These are phyloP conservation scores for Plasmopara halstedii DNA, from an alignment of 352 stramenopile genomes.

Conservation along the genomic window DNA sequence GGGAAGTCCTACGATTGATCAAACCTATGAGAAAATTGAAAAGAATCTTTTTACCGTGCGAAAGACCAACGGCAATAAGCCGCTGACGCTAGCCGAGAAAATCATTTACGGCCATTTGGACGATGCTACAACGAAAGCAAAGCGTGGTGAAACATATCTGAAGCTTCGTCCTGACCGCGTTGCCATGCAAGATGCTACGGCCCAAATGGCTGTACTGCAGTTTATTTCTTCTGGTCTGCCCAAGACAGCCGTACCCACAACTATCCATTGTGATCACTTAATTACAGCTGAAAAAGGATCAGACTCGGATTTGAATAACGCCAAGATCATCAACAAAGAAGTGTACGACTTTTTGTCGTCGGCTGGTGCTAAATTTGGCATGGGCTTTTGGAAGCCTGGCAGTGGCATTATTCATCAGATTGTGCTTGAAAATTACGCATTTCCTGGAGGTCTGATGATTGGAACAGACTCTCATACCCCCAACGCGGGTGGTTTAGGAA, in stretches of 20 bases:
- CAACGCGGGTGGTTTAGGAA: slow-evolving; percentile 89
- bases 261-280: slow-evolving; percentile 93
- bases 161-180: slow-evolving; percentile 90
- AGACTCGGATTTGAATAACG: slow-evolving; percentile 76
- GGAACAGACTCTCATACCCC: slow-evolving; percentile 92
- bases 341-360: slow-evolving; percentile 92
- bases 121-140: slow-evolving; percentile 69
- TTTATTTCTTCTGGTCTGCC: slow-evolving; percentile 92
- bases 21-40: slow-evolving; percentile 90
- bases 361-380: slow-evolving; percentile 89
- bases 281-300: slow-evolving; percentile 92
- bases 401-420: slow-evolving; percentile 94
- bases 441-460: slow-evolving; percentile 92
- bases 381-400: slow-evolving; percentile 92
- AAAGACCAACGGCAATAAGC: slow-evolving; percentile 85
- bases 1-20: slow-evolving; percentile 88
- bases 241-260: slow-evolving; percentile 89
- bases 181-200: slow-evolving; percentile 92
- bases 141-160: slow-evolving; percentile 88
- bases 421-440: slow-evolving; percentile 93
- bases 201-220: slow-evolving; percentile 93
- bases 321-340: slow-evolving; percentile 88
- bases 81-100: slow-evolving; percentile 90
- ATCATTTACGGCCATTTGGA: slow-evolving; percentile 94
- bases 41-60: slow-evolving; percentile 85